Conservation (phyloP, 441 rosid genomes). For the Dalechampia spathulata region DNA sequence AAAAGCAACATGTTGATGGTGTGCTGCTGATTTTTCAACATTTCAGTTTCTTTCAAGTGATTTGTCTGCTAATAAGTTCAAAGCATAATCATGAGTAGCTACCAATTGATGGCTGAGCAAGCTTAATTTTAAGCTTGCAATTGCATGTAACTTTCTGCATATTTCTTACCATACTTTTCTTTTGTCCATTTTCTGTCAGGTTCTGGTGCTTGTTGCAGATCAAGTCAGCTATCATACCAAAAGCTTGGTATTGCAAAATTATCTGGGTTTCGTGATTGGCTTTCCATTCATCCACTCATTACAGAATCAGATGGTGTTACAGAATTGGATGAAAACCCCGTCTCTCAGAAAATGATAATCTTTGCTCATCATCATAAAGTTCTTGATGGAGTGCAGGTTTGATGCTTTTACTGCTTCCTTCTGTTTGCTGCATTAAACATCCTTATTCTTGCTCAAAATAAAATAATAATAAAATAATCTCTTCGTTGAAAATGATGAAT, state of each 20-base stretch:
- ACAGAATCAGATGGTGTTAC: slow-evolving; percentile 37
- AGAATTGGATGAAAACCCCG: slow-evolving; percentile 35
- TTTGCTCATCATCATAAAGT: slow-evolving; percentile 98
- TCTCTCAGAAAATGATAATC: slow-evolving; percentile 69
- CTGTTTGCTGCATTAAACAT: background rate
- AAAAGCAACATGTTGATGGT: background rate
- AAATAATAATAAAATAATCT: background rate
- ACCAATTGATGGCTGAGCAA: background rate
- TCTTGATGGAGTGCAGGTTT: slow-evolving; percentile 88
- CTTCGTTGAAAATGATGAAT: background rate
- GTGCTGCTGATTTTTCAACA: background rate
- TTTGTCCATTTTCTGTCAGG: slow-evolving; percentile 41
- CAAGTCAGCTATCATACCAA: slow-evolving; percentile 54
- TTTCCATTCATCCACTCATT: slow-evolving; percentile 69
- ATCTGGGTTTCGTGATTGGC: slow-evolving; percentile 76
- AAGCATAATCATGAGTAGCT: slow-evolving; percentile 1
- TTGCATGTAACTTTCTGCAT: background rate
- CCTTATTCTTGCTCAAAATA: background rate
- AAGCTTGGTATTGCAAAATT: slow-evolving; percentile 97
- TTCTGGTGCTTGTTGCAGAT: slow-evolving; percentile 22
- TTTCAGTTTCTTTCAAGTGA: background rate
- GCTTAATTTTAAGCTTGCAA: background rate
- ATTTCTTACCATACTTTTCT: slow-evolving; percentile 1
- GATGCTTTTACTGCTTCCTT: slow-evolving; percentile 12
- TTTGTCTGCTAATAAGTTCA: background rate